Evolutionary conservation across 2,329 filamentous ascomycete genomes (phyloP), one percentile per base, ranked within the genome.

Genomic region (Phoma sp.): DNA sequence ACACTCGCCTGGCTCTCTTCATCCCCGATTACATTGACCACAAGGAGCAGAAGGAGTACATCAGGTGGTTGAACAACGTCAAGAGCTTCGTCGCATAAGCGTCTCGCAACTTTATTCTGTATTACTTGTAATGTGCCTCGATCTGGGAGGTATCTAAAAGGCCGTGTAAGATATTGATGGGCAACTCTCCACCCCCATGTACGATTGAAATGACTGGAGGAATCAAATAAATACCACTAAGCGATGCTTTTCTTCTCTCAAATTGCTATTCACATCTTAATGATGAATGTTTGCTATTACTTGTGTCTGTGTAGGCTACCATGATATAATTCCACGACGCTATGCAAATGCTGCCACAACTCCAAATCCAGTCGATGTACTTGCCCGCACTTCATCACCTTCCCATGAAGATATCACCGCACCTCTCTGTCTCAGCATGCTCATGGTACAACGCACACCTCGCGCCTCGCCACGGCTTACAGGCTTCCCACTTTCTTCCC

Each of bases 31-130:
- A 96, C 81, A 93, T 98, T 72, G 92, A 98, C 75, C 86, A 90
- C 79, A 99, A 99, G 88, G 95, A 99, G 86, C 94, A 98, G 86
- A 90, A 88, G 80, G 95, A 99, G 84, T 99, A 99, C 78, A 81
- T 96, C 59, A 81, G 84, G 64, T 99, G 96, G 95, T 81, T 99
- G 76, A 85, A 87, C 77, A 86, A 90, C 74, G 85, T 97, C 78
- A 95, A 94, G 86, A 81, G 79, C 61, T 97, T 98, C 73, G 82
- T 97, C 64, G 88, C 90, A 74, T 80, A 78, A 68, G 47, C 38
- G 19, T 22, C 9, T 29, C 19, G 10, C 12, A 9, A 13, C 35
- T 45, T 52, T 43, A 57, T 33, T 55, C 7, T 68, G 63, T 67
- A 71, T 55, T 55, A 64, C 45, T 57, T 51, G 38, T 55, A 55